These are phyloP conservation scores for Arabis hirsuta DNA, from an alignment of 345 rosid species.

Conservation along the genomic window DNA sequence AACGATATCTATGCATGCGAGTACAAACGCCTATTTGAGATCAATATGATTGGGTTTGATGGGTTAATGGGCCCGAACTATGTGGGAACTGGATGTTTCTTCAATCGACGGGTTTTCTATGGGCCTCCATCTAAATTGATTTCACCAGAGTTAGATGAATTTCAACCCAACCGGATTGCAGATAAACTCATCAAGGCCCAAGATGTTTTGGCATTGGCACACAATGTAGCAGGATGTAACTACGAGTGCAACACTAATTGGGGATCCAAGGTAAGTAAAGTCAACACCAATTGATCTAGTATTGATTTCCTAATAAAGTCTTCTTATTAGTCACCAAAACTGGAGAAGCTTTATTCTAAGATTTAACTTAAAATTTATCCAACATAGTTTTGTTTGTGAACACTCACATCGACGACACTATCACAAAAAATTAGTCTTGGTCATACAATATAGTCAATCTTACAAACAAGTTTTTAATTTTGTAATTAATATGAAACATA, in stretches of 20 bases:
- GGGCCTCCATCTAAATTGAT: constrained; percentile 47
- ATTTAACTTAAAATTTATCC: too few relatives aligned
- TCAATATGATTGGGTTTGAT: constrained; percentile 54
- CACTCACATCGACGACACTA: too few relatives aligned
- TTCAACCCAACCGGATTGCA: constrained; percentile 35
- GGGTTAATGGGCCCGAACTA: constrained; percentile 53
- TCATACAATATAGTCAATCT: too few relatives aligned
- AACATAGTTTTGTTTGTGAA: too few relatives aligned
- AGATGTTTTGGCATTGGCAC: constrained; percentile 47
- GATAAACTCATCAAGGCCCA: constrained; percentile 39
- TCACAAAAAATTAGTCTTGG: too few relatives aligned
- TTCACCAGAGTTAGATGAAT: constrained; percentile 48
- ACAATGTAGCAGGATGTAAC: constrained; percentile 53
- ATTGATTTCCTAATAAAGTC: not conserved
- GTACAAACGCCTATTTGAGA: constrained; percentile 42
- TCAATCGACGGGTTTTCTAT: constrained; percentile 55
- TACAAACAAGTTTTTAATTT: too few relatives aligned
- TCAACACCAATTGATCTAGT: not conserved
- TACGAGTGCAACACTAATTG: constrained; percentile 61
- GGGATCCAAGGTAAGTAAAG: constrained; percentile 62
- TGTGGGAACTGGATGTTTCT: constrained; percentile 67
- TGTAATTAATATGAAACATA: too few relatives aligned
- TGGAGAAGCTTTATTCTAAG: too few relatives aligned
- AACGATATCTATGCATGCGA: constrained; percentile 59
- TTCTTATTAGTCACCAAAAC: too few relatives aligned